phyloP scores from a whole-genome alignment of 805 yeast genomes.

The Yarrowia deformans region DNA sequence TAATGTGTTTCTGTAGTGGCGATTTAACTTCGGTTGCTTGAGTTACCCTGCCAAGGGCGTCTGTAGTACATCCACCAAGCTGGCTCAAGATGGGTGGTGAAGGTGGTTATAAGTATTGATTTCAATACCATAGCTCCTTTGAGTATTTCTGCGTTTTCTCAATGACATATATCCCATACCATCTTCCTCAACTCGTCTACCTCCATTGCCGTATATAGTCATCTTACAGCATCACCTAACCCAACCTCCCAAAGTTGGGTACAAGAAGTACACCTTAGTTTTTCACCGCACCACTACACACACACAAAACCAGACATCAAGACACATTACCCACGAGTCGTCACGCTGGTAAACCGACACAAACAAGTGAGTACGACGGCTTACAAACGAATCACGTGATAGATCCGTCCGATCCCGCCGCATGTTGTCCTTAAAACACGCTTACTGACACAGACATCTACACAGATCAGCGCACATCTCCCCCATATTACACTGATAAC shows the following conservation, averaged over 20 bases:
- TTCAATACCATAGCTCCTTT: no score
- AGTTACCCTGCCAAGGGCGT: slow-evolving; percentile 28
- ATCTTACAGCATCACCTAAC: slow-evolving; percentile 25
- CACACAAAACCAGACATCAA: slow-evolving; percentile 22
- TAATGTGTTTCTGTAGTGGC: slow-evolving; percentile 14
- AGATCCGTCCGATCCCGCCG: neutral
- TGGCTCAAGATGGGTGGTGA: neutral
- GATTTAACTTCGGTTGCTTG: slow-evolving; percentile 28
- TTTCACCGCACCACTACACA: slow-evolving; percentile 36
- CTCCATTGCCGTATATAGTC: neutral
- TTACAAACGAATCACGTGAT: neutral
- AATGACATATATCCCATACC: neutral
- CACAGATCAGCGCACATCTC: slow-evolving; percentile 14
- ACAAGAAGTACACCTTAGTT: slow-evolving; percentile 24
- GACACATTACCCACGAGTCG: slow-evolving; percentile 8
- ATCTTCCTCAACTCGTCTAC: neutral
- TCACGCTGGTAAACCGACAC: slow-evolving; percentile 20
- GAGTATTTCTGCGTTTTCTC: neutral
- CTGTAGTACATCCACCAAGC: neutral
- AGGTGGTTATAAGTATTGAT: neutral
- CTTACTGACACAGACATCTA: slow-evolving; percentile 13
- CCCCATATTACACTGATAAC: slow-evolving; percentile 13
- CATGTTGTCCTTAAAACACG: neutral
- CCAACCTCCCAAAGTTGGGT: slow-evolving; percentile 21
- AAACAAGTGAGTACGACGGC: slow-evolving; percentile 13